Evolutionary conservation across 1,139 yeast species (phyloP).

Genomic region (Lodderomyces metapsilosis): DNA sequence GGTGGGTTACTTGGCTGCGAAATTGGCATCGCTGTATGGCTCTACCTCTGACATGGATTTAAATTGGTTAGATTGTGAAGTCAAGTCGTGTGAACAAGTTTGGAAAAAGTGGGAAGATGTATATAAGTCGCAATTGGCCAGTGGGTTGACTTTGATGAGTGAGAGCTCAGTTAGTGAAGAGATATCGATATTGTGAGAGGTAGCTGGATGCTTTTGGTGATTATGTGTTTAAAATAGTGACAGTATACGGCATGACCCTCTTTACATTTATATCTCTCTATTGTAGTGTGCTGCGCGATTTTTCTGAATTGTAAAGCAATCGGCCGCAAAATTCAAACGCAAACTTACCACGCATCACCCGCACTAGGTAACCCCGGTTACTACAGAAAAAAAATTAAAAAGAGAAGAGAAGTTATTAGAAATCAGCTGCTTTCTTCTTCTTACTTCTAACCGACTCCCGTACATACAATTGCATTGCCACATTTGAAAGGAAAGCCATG

Average conservation of each 20-base stretch:
- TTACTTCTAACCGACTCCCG: not conserved
- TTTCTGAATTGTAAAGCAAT: not conserved
- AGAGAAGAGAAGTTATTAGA: no score
- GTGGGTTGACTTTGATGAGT: constrained; percentile 46
- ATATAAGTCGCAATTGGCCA: constrained; percentile 52
- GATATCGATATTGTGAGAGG: constrained; percentile 9
- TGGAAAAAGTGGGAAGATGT: constrained; percentile 36
- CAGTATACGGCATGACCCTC: no score
- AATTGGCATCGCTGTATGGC: constrained; percentile 7
- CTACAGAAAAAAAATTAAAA: no score
- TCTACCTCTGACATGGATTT: no score
- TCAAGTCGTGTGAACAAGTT: constrained; percentile 28
- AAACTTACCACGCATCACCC: not conserved
- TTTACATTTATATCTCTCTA: no score
- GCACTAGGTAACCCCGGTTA: not conserved
- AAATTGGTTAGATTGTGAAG: constrained; percentile 25
- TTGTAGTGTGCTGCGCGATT: not conserved
- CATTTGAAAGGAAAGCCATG: not conserved
- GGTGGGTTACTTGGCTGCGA: constrained; percentile 47
- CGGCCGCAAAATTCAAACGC: not conserved
- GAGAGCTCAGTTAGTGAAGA: constrained; percentile 20
- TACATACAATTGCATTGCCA: not conserved
- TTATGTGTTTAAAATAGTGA: no score
- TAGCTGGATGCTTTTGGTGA: not conserved
- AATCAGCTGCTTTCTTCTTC: not conserved